A percentile compares a stretch with the other conserved stretches of the same genome.
Conservation (phyloP, 495 filamentous ascomycete genomes). For the Neurospora intermedia region DNA sequence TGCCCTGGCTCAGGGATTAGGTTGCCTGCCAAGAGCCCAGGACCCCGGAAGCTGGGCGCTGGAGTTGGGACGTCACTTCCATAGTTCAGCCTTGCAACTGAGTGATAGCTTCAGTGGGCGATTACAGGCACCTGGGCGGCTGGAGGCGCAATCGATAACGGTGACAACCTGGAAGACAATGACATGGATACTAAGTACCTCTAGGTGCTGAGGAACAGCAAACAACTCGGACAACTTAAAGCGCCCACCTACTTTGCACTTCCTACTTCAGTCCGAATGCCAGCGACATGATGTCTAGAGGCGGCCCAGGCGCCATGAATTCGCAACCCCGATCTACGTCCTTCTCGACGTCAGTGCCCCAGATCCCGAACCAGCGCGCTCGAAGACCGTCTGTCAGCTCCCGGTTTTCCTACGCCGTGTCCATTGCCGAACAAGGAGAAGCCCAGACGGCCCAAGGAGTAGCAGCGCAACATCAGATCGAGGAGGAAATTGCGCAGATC, state of each 20-base stretch:
- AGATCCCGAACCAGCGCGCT: constrained; percentile 26
- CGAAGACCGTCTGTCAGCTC: constrained; percentile 56
- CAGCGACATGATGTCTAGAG: constrained; percentile 9
- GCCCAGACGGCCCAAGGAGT: constrained; percentile 26
- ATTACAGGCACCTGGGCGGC: neutral
- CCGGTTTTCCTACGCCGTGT: constrained; percentile 60
- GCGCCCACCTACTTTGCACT: neutral
- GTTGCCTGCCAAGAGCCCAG: neutral
- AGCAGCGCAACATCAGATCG: constrained; percentile 51
- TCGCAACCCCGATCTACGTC: constrained; percentile 39
- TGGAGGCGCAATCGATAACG: neutral
- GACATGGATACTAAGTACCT: neutral
- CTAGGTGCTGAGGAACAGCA: neutral
- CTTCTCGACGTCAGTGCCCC: constrained; percentile 27
- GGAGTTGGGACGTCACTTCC: neutral
- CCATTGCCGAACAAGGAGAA: constrained; percentile 51
- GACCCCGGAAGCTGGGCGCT: neutral
- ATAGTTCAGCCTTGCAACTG: neutral
- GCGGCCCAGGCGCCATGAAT: constrained; percentile 23
- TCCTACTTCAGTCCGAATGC: constrained; percentile 9
- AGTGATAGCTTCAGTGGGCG: neutral
- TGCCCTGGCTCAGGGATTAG: neutral
- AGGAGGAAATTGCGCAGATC: constrained; percentile 94
- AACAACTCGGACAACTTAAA: neutral
- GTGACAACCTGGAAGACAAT: neutral